Evolutionary conservation across 2,329 filamentous ascomycete genomes (phyloP), one percentile per base, ranked within the genome.

Genomic region (Fusarium chuoi): DNA sequence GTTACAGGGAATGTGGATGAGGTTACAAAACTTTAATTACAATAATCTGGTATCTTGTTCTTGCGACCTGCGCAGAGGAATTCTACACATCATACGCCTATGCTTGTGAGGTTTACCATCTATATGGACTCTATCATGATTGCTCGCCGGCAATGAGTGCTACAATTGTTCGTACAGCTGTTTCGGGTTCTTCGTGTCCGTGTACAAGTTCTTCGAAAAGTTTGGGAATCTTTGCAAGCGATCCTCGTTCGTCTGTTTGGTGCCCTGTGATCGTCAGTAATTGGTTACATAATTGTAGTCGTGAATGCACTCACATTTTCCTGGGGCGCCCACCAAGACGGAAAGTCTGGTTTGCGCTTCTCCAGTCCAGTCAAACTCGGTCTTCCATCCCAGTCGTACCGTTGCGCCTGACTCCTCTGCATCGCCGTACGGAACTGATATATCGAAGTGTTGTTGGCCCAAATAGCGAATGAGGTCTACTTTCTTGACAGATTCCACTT

Each of bases 331-430:
- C 5, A 90, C 83, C 70, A 89, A 79, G 17, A 91, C 83, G 9
- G 82, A 83, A 22, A 93, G 81, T 49, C 84, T 84, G 73, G 88
- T 93, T 76, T 88, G 87, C 9, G 90, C 91, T 78, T 94, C 92
- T 11, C 92, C 92, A 0, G 91, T 91, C 92, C 91, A 94, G 79
- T 94, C 92, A 76, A 94, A 93, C 5, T 82, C 81, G 48, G 93
- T 90, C 52, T 81, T 84, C 92, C 92, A 94, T 64, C 86, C 84
- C 3, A 94, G 82, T 33, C 89, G 86, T 9, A 91, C 62, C 17
- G 84, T 79, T 5, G 87, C 83, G 15, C 82, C 68, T 2, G 79
- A 78, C 2, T 83, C 79, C 1, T 82, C 79, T 55, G 74, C 71
- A 57, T 77, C 59, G 75, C 63, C 74, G 6, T 73, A 54, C 35